These are phyloP conservation scores for Dipteronia sinensis DNA, from an alignment of 345 rosid genomes.

Conservation along the genomic window DNA sequence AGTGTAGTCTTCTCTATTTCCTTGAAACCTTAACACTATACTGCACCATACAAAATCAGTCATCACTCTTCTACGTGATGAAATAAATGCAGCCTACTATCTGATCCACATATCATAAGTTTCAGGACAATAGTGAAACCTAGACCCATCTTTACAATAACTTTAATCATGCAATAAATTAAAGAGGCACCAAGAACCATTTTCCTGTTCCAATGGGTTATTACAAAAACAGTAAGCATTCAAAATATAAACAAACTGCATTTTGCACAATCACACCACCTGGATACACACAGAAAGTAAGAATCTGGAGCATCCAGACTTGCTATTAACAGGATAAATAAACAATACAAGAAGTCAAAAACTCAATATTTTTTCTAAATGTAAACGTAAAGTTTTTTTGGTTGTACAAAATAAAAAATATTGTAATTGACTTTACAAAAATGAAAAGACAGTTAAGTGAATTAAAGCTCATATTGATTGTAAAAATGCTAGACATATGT, in stretches of 20 bases:
- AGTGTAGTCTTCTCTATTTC: not conserved
- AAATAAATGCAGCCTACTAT: not conserved
- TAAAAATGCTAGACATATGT: not conserved
- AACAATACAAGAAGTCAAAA: not conserved
- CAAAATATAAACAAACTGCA: not conserved
- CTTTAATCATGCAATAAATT: not conserved
- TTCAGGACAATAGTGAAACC: not conserved
- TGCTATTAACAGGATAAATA: too few species aligned
- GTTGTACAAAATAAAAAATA: not conserved
- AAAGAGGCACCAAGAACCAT: not conserved
- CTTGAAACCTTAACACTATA: not conserved
- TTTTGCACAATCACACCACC: not conserved
- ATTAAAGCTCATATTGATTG: not conserved
- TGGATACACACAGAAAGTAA: not conserved
- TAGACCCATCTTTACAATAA: not conserved
- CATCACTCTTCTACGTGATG: conserved; percentile 3
- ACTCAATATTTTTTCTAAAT: not conserved
- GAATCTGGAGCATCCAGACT: not conserved
- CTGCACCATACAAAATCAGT: not conserved
- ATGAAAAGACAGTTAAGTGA: not conserved
- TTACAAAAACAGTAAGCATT: not conserved
- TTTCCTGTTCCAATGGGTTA: not conserved
- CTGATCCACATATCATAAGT: not conserved
- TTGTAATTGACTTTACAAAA: not conserved
- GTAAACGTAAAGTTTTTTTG: not conserved